A percentile compares a stretch with the other conserved stretches of the same genome.
Conservation (phyloP, 2,329 filamentous ascomycete genomes). For the Alternaria viburni region DNA sequence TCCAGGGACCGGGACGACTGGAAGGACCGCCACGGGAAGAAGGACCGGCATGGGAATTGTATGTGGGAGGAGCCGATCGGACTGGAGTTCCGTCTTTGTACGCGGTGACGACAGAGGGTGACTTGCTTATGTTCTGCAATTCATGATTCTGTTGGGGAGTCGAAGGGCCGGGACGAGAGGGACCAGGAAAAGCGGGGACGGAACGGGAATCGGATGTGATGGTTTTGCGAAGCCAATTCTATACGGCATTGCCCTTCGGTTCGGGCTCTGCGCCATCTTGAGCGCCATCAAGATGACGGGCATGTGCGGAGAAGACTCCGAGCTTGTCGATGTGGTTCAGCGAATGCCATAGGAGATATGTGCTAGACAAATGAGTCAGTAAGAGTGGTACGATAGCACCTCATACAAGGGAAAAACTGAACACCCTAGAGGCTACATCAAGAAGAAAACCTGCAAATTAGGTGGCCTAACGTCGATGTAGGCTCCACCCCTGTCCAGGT, state of each 20-base stretch:
- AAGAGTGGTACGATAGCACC: not conserved
- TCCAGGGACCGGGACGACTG: not conserved
- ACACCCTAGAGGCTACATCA: not conserved
- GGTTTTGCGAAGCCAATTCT: not conserved
- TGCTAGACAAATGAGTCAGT: slow-evolving; percentile 29
- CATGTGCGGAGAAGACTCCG: slow-evolving; percentile 50
- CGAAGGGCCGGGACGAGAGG: no score
- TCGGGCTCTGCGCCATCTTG: not conserved
- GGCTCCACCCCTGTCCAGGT: not conserved
- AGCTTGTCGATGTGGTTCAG: slow-evolving; percentile 47
- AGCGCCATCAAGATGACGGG: slow-evolving; percentile 17
- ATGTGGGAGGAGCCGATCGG: not conserved
- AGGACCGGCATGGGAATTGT: not conserved
- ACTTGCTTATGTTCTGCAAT: not conserved
- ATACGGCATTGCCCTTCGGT: not conserved
- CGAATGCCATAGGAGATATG: slow-evolving; percentile 48
- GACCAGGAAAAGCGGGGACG: not conserved
- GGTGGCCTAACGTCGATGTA: not conserved
- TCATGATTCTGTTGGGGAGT: not conserved
- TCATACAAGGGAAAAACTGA: not conserved
- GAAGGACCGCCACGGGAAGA: not conserved
- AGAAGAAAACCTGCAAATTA: not conserved
- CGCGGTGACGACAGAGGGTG: not conserved
- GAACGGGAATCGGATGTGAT: not conserved
- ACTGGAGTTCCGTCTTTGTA: not conserved